Conservation (phyloP, 441 rosid species). For the Lepidium campestre region DNA sequence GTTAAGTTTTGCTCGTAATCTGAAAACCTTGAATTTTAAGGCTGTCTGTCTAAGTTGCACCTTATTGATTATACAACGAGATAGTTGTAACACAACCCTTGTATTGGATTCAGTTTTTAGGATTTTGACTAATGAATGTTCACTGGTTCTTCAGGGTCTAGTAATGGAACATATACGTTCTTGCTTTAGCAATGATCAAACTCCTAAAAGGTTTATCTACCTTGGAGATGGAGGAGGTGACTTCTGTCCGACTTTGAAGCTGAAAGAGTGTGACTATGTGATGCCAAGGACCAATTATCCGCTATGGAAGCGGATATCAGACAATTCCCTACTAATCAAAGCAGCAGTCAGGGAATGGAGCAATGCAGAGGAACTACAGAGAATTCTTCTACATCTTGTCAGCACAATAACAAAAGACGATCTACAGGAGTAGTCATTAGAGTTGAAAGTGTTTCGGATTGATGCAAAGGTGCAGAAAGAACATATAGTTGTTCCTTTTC, state of each 20-base stretch:
- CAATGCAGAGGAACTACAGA: constrained; percentile 50
- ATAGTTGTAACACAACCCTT: background rate
- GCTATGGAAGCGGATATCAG: constrained; percentile 42
- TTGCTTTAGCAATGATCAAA: constrained; percentile 15
- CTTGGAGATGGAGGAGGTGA: constrained; percentile 89
- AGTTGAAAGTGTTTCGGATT: background rate
- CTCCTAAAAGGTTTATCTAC: constrained; percentile 45
- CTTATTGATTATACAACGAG: background rate
- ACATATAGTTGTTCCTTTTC: background rate
- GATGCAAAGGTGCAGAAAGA: background rate
- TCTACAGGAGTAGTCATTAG: background rate
- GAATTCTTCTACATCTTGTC: constrained; percentile 42
- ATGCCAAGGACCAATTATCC: constrained; percentile 78
- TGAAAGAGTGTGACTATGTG: constrained; percentile 46
- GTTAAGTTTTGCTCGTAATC: background rate
- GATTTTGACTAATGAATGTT: background rate
- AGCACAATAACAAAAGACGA: constrained; percentile 25
- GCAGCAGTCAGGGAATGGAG: constrained; percentile 76
- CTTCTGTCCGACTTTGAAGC: constrained; percentile 67
- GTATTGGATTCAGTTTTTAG: background rate
- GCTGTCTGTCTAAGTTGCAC: background rate
- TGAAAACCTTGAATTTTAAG: background rate
- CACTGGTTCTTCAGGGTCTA: constrained; percentile 41
- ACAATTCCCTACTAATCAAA: constrained; percentile 43
- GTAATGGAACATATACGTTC: constrained; percentile 47